Evolutionary conservation across 2,329 filamentous ascomycete species (phyloP), one percentile per base, ranked within the genome.

Genomic region (Sarocladium brachiariae): DNA sequence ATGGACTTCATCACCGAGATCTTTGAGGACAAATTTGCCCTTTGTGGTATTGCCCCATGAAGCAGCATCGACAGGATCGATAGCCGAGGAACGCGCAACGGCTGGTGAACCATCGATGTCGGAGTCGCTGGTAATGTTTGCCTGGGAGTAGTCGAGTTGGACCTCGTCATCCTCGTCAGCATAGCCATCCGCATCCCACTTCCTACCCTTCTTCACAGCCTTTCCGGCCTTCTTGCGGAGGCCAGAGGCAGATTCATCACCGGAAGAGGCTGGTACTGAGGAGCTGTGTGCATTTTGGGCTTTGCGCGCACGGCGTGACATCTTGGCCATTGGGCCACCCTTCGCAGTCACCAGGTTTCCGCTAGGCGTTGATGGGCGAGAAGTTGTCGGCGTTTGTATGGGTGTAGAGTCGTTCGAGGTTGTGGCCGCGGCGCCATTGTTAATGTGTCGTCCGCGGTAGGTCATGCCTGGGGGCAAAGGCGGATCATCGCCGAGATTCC

Each of bases 1-100:
- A 60, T 96, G 85, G 14, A 99, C 89, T 68, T 99, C 90, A 57
- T 96, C 89, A 54, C 91, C 92, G 6, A 99, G 71, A 61, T 99
- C 93, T 62, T 88, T 95, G 56, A 99, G 73, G 46, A 97, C 85
- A 61, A 97, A 99, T 63, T 96, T 88, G 49, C 93, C 93, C 70
- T 92, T 91, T 13, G 87, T 95, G 31, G 80, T 87, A 31, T 80
- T 87, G 31, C 93, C 93, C 89, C 90, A 96, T 1, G 87, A 83
- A 11, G 84, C 81, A 48, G 87, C 78, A 55, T 89, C 83, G 27
- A 96, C 83, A 37, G 81, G 79, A 59, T 95, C 87, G 2, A 95
- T 69, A 9, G 78, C 77, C 19, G 80, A 75, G 14, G 76, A 73
- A 46, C 79, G 76, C 34, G 71, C 75, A 10, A 27, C 46, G 10